Percentiles rank a stretch among this genome's conserved stretches.
phyloP scores from a whole-genome alignment of 177 flowering plant genomes.

The Vitis hybrid region DNA sequence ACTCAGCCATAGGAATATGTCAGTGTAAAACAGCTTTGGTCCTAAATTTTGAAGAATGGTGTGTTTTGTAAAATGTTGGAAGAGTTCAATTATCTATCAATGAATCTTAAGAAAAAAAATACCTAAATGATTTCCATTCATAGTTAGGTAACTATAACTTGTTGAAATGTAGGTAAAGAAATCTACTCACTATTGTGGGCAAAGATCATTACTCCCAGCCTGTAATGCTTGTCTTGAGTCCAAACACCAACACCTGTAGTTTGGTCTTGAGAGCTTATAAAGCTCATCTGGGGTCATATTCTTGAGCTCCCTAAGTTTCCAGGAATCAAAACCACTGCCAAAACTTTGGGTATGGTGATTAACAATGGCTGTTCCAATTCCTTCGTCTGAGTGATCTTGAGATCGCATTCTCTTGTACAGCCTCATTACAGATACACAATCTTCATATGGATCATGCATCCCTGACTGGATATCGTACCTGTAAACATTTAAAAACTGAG shows the following conservation, averaged over 20 bases:
- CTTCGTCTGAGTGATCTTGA: constrained; percentile 38
- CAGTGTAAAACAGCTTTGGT: too few relatives aligned
- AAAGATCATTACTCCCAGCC: neutral
- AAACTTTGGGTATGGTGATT: constrained; percentile 13
- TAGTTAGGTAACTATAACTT: too few relatives aligned
- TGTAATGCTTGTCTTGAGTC: constrained; percentile 30
- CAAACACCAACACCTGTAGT: constrained; percentile 74
- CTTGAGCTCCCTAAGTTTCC: constrained; percentile 38
- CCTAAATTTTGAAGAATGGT: too few relatives aligned
- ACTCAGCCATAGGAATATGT: too few relatives aligned
- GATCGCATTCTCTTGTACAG: constrained; percentile 64
- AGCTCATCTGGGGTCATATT: constrained; percentile 65
- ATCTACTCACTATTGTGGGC: too few relatives aligned
- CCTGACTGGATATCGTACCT: constrained; percentile 75
- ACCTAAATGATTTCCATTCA: too few relatives aligned
- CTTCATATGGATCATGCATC: constrained; percentile 63
- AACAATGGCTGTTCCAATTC: neutral
- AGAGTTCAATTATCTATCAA: too few relatives aligned
- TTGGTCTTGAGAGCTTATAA: constrained; percentile 48
- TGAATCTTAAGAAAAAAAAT: too few relatives aligned
- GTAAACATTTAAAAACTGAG: constrained; percentile 11
- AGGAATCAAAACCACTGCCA: constrained; percentile 23
- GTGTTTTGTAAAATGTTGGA: too few relatives aligned
- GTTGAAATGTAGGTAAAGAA: too few relatives aligned
- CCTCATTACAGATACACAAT: constrained; percentile 69